Evolutionary conservation across 2,329 filamentous ascomycete species (phyloP).

Genomic region (Fusarium ambrosium): DNA sequence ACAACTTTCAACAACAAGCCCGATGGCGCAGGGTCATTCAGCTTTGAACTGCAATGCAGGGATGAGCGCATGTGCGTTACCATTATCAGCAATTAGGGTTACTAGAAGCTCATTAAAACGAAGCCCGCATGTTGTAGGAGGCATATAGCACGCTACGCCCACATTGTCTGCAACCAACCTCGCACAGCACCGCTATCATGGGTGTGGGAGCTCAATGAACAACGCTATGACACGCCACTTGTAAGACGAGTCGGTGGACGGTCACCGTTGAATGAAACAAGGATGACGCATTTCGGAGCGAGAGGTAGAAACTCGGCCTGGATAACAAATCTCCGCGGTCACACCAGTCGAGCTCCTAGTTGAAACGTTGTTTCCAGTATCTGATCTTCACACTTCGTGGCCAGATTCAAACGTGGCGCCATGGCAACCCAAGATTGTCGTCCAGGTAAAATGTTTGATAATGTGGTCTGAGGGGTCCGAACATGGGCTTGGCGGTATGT

Average conservation of each 20-base stretch:
- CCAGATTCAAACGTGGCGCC: constrained; percentile 11
- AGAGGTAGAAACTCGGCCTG: constrained; percentile 8
- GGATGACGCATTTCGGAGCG: constrained; percentile 31
- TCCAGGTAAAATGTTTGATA: constrained; percentile 19
- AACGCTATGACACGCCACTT: constrained; percentile 37
- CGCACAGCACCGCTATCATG: constrained; percentile 10
- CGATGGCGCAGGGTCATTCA: constrained; percentile 1
- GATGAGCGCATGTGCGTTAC: neutral
- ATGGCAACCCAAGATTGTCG: constrained; percentile 20
- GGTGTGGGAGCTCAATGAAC: neutral
- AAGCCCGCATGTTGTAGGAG: neutral
- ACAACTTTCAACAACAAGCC: constrained; percentile 18
- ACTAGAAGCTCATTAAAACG: neutral
- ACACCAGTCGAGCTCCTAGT: neutral
- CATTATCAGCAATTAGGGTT: neutral
- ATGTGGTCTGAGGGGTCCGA: constrained; percentile 14
- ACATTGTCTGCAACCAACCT: neutral
- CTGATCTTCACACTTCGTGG: neutral
- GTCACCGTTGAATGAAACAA: constrained; percentile 33
- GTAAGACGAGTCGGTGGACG: constrained; percentile 15
- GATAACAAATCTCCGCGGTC: neutral
- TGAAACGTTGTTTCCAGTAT: constrained; percentile 9
- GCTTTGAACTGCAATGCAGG: neutral
- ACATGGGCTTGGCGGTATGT: neutral
- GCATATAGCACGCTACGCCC: neutral